These are phyloP conservation scores for Chytriomyces confervae DNA, from an alignment of 192 early-diverging fungal species.

Conservation along the genomic window DNA sequence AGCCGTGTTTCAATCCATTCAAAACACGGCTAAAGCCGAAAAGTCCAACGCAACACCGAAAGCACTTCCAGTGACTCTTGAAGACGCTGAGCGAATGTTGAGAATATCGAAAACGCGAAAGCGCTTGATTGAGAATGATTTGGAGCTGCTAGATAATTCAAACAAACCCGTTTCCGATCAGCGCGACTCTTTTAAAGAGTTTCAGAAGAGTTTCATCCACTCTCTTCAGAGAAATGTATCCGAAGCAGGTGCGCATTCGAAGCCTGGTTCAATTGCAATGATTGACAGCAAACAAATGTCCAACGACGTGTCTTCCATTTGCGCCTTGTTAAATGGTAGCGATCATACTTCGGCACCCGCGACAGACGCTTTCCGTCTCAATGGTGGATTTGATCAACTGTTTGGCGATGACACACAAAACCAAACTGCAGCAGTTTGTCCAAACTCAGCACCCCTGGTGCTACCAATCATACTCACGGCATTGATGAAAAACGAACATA, in stretches of 20 bases:
- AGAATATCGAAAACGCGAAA: not conserved
- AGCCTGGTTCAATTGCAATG: not conserved
- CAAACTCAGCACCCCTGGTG: too few species aligned
- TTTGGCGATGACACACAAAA: too few species aligned
- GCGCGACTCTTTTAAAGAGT: not conserved
- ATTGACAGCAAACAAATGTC: conserved; percentile 1
- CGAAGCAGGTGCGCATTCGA: not conserved
- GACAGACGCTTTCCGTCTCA: too few species aligned
- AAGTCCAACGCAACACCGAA: not conserved
- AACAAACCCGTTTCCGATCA: not conserved
- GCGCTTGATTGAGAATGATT: not conserved
- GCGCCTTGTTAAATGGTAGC: too few species aligned
- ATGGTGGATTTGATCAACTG: too few species aligned
- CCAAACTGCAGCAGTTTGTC: too few species aligned
- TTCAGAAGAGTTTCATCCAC: too few species aligned
- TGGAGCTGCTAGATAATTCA: not conserved
- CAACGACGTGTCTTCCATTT: not conserved
- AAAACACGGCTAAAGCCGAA: not conserved
- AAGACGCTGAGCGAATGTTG: not conserved
- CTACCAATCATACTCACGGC: not conserved
- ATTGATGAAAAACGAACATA: not conserved
- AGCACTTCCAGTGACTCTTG: not conserved
- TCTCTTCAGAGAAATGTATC: not conserved
- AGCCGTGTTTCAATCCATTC: not conserved
- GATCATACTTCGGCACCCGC: too few species aligned